Conservation (phyloP, 2,329 filamentous ascomycete genomes). For the Aspergillus pseudoglaucus region DNA sequence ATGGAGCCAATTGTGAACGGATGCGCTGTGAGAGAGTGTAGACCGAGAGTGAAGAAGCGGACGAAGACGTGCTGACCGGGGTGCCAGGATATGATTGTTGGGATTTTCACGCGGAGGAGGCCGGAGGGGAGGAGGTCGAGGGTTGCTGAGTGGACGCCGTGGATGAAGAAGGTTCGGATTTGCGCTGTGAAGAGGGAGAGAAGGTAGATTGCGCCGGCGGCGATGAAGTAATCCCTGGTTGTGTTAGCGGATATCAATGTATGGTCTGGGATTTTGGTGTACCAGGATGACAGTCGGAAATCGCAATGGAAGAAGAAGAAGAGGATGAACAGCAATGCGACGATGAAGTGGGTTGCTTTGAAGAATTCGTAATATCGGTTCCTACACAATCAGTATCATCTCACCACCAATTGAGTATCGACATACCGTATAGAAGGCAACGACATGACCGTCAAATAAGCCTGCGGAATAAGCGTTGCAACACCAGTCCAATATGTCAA, state of each 20-base stretch:
- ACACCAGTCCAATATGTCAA: conserved; percentile 53
- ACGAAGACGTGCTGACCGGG: conserved; percentile 53
- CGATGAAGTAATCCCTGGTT: conserved; percentile 55
- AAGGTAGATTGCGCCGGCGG: conserved; percentile 47
- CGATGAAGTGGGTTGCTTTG: conserved; percentile 51
- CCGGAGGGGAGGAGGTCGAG: conserved; percentile 36
- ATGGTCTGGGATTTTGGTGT: conserved; percentile 2
- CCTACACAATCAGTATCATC: conserved; percentile 23
- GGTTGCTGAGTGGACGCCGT: conserved; percentile 44
- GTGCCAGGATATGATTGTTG: conserved; percentile 41
- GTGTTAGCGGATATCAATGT: background rate
- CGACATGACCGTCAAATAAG: conserved; percentile 52
- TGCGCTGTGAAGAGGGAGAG: conserved; percentile 42
- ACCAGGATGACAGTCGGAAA: conserved; percentile 50
- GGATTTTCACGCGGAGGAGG: conserved; percentile 40
- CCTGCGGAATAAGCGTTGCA: conserved; percentile 47
- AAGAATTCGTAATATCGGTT: conserved; percentile 56
- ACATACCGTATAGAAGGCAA: conserved; percentile 45
- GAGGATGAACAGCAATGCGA: conserved; percentile 49
- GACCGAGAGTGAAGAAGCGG: conserved; percentile 40
- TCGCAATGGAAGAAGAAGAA: conserved; percentile 59
- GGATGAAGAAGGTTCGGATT: conserved; percentile 44
- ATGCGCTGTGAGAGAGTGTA: conserved; percentile 43
- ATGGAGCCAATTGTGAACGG: conserved; percentile 53
- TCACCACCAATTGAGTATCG: background rate